phyloP scores from a whole-genome alignment of 495 filamentous ascomycete species.

The Aspergillus ellipticus region DNA sequence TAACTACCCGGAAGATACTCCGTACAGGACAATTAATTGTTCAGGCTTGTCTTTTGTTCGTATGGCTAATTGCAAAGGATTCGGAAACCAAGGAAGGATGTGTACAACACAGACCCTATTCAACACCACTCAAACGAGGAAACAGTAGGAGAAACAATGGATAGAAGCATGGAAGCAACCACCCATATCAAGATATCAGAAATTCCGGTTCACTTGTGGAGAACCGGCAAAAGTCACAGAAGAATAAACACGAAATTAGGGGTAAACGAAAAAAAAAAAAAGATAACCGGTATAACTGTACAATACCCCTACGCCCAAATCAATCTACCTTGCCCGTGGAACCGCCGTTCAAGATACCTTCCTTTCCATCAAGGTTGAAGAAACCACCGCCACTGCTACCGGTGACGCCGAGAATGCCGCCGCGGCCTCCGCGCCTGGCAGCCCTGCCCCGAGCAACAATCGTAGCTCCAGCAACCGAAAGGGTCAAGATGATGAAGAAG shows the following conservation, averaged over 20 bases:
- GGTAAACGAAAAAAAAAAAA: constrained; percentile 26
- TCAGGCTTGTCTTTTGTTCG: neutral
- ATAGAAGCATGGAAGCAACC: neutral
- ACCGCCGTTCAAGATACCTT: constrained; percentile 58
- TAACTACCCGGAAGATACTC: neutral
- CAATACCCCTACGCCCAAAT: constrained; percentile 28
- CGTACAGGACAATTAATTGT: neutral
- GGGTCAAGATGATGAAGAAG: constrained; percentile 57
- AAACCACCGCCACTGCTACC: constrained; percentile 58
- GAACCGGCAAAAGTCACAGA: constrained; percentile 13
- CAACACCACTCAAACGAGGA: constrained; percentile 3
- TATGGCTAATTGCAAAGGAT: neutral
- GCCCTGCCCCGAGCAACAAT: constrained; percentile 33
- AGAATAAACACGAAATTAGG: constrained; percentile 22
- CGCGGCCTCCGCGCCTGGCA: constrained; percentile 33
- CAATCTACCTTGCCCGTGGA: constrained; percentile 78
- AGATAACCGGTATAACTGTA: constrained; percentile 37
- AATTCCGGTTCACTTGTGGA: constrained; percentile 9
- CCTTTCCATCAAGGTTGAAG: constrained; percentile 75
- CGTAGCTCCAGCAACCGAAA: constrained; percentile 32
- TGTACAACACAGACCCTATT: neutral
- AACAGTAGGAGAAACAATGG: constrained; percentile 3
- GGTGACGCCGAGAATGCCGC: constrained; percentile 53
- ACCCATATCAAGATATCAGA: constrained; percentile 9
- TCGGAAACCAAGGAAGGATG: neutral